These are phyloP conservation scores for Monosporascus sp. DNA, from an alignment of 2,329 filamentous ascomycete species.

Conservation along the genomic window DNA sequence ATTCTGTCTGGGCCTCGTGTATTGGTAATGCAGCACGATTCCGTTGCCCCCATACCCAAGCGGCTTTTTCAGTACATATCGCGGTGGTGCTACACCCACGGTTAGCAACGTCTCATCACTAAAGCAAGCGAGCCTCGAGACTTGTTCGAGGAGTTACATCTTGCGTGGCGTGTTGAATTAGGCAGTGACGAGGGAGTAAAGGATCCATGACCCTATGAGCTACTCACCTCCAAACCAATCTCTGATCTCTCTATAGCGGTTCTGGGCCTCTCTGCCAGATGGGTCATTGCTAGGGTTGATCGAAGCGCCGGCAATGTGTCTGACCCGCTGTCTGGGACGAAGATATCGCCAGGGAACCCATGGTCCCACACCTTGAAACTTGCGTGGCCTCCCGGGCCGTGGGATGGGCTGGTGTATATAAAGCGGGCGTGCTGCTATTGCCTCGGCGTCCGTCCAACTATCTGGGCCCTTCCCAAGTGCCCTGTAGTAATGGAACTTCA, in stretches of 20 bases:
- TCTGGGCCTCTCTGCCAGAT: background rate
- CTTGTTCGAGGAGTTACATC: too few species aligned
- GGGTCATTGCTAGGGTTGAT: background rate
- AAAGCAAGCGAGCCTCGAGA: background rate
- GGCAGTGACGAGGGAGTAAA: background rate
- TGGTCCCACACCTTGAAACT: background rate
- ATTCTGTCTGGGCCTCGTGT: background rate
- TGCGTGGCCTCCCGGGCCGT: background rate
- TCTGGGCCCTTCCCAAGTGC: too few species aligned
- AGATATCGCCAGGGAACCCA: background rate
- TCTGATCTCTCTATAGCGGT: background rate
- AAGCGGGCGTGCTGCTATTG: too few species aligned
- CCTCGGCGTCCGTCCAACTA: too few species aligned
- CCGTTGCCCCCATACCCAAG: conserved; percentile 4
- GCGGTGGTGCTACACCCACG: background rate
- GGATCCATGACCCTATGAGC: too few species aligned
- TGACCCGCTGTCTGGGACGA: background rate
- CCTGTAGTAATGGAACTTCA: too few species aligned
- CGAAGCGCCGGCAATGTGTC: background rate
- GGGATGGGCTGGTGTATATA: too few species aligned
- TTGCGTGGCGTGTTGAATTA: too few species aligned
- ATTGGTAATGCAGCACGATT: conserved; percentile 1
- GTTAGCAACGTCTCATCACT: background rate
- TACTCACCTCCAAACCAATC: background rate
- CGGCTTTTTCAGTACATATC: background rate